These are phyloP conservation scores for Raddia distichophylla DNA, from an alignment of 176 grass and related monocot species.

Conservation along the genomic window DNA sequence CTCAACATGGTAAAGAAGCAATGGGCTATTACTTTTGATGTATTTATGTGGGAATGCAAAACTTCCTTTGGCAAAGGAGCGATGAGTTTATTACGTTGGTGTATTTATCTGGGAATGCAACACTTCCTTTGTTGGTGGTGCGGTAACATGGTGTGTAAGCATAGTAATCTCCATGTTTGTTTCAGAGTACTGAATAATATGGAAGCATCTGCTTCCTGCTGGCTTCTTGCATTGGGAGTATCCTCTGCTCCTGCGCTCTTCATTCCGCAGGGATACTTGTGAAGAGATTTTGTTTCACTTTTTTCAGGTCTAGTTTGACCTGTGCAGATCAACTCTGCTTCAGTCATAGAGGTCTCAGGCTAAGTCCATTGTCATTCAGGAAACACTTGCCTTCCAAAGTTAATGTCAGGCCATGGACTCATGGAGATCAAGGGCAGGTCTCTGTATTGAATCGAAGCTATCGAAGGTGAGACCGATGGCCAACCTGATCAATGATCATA, in stretches of 20 bases:
- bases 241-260: background rate
- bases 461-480: background rate
- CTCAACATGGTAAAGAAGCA: conserved; percentile 5
- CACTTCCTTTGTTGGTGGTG: background rate
- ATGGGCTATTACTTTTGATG: background rate
- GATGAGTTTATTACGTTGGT: background rate
- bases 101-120: background rate
- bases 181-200: background rate
- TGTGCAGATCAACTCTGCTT: background rate
- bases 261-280: conserved; percentile 1
- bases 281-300: background rate
- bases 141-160: background rate
- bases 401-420: background rate
- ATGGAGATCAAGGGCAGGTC: background rate
- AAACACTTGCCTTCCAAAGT: background rate
- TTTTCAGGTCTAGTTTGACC: background rate
- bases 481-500: background rate
- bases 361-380: background rate
- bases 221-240: background rate
- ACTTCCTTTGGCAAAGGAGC: background rate
- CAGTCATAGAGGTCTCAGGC: background rate
- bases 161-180: background rate
- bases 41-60: background rate
- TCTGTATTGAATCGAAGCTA: no score
- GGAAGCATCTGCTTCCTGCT: background rate